Base-by-base conservation (phyloP, 2,329 filamentous ascomycete genomes). In the Gnomoniopsis sp. region DNA sequence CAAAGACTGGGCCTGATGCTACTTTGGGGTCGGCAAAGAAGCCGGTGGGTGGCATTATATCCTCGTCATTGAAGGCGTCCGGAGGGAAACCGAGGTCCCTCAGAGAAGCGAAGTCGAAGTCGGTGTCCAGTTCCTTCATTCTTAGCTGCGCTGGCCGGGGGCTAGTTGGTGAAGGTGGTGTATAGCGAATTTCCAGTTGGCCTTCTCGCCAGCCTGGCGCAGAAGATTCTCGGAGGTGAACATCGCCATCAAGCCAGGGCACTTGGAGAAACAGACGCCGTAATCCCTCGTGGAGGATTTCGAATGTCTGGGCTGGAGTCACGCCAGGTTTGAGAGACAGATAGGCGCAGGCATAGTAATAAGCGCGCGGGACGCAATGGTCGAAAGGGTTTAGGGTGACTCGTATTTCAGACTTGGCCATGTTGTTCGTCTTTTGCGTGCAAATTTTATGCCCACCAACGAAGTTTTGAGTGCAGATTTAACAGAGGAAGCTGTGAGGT, bases 51-150 rank as follows among this genome's bases (percentile, higher is more conserved):
- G 51, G 43, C 30, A 57, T n/a, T 21, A 65, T 4, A 15, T 62
- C 50, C 2, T 60, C 57, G 19, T 66, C 62, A 11, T 38, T 43
- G 33, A 63, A 64, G 21, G 57, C 50, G 50, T 62, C 33, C 22
- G 58, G 22, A 38, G 64, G 57, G 56, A 68, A 63, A 33, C 63
- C 56, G 7, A 14, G n/a, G 33, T 68, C 63, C 15, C 49, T 53
- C 8, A 66, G 47, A 1, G 60, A 59, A 1, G 49, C 64, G 36
- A 58, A 66, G 21, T 38, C 52, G 10, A 55, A 12, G 7, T 54
- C 48, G 1, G 55, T n/a, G 1, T 56, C 23, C 2, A 63, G 60
- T 23, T 64, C 49, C 85, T 19, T 72, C 68, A 55, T 76, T 76
- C 19, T 73, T 73, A 7, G 62, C 76, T 12, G 72, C 65, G 41